phyloP scores from a whole-genome alignment of 202 grass and related monocot species.

The Zizania palustris region DNA sequence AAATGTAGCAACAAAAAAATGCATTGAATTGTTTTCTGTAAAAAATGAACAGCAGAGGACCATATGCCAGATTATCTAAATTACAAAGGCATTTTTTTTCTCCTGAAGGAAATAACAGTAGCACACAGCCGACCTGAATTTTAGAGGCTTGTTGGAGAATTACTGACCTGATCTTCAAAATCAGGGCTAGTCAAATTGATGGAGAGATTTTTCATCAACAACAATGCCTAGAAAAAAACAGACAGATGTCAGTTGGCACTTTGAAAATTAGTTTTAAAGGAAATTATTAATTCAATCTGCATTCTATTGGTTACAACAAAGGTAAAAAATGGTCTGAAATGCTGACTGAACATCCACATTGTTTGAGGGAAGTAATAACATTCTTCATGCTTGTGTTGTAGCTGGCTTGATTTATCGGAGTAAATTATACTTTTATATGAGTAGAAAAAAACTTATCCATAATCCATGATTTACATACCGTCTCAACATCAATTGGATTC shows the following conservation, averaged over 20 bases:
- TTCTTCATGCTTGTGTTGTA: constrained; percentile 15
- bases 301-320: constrained; percentile 25
- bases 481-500: constrained; percentile 97
- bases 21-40: no score
- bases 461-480: constrained; percentile 53
- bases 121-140: constrained; percentile 7
- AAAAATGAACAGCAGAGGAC: constrained; percentile 14
- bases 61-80: constrained; percentile 26
- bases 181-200: constrained; percentile 95
- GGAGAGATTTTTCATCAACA: constrained; percentile 96
- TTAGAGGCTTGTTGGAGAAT: constrained; percentile 32
- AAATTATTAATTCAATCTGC: constrained; percentile 17
- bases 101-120: neutral
- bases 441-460: constrained; percentile 11
- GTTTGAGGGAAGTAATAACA: constrained; percentile 1
- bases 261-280: constrained; percentile 3
- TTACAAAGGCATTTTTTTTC: neutral
- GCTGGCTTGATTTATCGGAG: constrained; percentile 5
- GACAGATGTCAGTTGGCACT: constrained; percentile 23
- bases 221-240: constrained; percentile 62
- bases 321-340: constrained; percentile 21
- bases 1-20: no score
- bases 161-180: constrained; percentile 98
- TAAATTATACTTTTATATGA: constrained; percentile 9
- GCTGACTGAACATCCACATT: constrained; percentile 22